Evolutionary conservation across 2,329 filamentous ascomycete species (phyloP).

Genomic region (Ophiostoma sp.): DNA sequence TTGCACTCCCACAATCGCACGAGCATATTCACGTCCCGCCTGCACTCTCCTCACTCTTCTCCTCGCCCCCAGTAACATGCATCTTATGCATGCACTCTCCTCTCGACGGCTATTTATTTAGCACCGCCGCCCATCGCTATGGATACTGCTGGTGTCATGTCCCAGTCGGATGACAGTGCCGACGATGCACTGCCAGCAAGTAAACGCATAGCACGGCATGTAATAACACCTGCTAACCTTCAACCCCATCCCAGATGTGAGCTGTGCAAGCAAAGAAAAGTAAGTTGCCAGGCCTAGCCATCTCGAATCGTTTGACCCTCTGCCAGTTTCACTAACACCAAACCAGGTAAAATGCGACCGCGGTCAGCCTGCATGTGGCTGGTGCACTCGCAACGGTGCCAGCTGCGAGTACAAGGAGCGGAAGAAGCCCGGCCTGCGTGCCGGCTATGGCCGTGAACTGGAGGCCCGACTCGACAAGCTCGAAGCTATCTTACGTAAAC

Average conservation of each 20-base stretch:
- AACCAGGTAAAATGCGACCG: slow-evolving; percentile 67
- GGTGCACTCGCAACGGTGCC: slow-evolving; percentile 60
- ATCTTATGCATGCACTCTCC: background rate
- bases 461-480: slow-evolving; percentile 67
- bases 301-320: background rate
- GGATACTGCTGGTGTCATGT: slow-evolving; percentile 15
- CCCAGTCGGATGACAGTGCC: slow-evolving; percentile 22
- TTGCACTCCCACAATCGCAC: background rate
- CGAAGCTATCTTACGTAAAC: slow-evolving; percentile 59
- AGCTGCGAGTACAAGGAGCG: slow-evolving; percentile 63
- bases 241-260: slow-evolving; percentile 53
- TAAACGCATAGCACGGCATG: slow-evolving; percentile 13
- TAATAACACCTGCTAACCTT: slow-evolving; percentile 14
- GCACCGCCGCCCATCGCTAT: background rate
- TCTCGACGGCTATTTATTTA: background rate
- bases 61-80: background rate
- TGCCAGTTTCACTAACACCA: background rate
- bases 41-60: background rate
- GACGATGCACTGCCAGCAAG: slow-evolving; percentile 17
- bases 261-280: slow-evolving; percentile 76
- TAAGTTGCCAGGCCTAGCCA: slow-evolving; percentile 35
- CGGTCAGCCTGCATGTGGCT: slow-evolving; percentile 65
- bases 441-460: slow-evolving; percentile 66
- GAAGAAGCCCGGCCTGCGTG: slow-evolving; percentile 61
- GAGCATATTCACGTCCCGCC: background rate